phyloP scores from a whole-genome alignment of 805 yeast species.

The Myxozyma geophila region DNA sequence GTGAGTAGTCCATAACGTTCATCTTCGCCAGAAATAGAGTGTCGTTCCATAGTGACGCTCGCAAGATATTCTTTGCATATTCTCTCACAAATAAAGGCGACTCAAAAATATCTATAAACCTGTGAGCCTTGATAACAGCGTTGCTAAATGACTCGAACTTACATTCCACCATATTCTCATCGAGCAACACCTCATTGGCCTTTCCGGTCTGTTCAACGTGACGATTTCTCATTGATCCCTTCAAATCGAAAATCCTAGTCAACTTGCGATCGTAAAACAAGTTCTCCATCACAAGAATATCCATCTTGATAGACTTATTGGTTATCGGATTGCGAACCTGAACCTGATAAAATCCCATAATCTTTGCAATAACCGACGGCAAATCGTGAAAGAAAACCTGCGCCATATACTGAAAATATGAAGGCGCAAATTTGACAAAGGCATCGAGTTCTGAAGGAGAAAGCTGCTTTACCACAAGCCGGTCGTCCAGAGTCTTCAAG shows the following conservation, averaged over 20 bases:
- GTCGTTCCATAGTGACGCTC: constrained; percentile 94
- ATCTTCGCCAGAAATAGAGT: constrained; percentile 90
- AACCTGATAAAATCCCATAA: constrained; percentile 94
- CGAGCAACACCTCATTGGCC: constrained; percentile 90
- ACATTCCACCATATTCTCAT: constrained; percentile 96
- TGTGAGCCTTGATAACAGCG: no score
- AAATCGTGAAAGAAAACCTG: constrained; percentile 93
- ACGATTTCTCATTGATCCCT: constrained; percentile 97
- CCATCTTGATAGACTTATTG: constrained; percentile 80
- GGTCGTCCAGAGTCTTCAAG: constrained; percentile 85
- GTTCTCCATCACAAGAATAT: constrained; percentile 94
- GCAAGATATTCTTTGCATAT: constrained; percentile 79
- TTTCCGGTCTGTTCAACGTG: constrained; percentile 96
- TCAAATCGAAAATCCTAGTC: constrained; percentile 87
- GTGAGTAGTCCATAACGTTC: constrained; percentile 98
- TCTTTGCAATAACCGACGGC: constrained; percentile 92
- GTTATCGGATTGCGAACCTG: constrained; percentile 79
- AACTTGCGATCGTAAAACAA: constrained; percentile 82
- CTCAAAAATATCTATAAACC: constrained; percentile 70
- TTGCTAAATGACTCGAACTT: neutral
- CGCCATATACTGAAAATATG: constrained; percentile 93
- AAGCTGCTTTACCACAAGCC: constrained; percentile 87
- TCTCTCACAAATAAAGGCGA: constrained; percentile 93
- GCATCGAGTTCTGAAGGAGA: constrained; percentile 89
- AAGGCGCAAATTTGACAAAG: constrained; percentile 93